These are phyloP conservation scores for Dalbergia oliveri DNA, from an alignment of 306 rosid species.

Conservation along the genomic window DNA sequence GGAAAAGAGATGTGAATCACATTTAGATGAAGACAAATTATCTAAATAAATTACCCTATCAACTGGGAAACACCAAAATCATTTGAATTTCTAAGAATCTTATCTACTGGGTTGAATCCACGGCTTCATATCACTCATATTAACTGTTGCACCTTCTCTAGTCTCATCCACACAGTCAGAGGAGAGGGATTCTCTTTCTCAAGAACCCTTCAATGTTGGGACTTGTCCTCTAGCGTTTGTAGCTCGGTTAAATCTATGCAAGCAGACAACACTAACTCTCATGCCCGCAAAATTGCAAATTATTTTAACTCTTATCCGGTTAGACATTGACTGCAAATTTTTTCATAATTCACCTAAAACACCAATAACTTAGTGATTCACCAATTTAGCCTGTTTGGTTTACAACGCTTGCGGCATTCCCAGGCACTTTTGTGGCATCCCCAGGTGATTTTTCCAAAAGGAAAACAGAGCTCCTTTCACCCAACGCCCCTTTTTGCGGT, in stretches of 20 bases:
- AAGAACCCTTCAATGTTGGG: background rate
- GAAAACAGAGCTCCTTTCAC: too few relatives aligned
- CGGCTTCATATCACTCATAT: background rate
- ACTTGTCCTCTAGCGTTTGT: background rate
- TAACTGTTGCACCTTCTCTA: background rate
- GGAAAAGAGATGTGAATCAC: background rate
- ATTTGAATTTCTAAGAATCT: slow-evolving; percentile 28
- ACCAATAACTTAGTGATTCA: background rate
- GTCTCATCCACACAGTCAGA: slow-evolving; percentile 19
- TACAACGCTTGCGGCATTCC: too few relatives aligned
- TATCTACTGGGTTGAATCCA: background rate
- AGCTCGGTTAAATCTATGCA: background rate
- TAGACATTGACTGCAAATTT: too few relatives aligned
- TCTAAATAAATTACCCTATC: background rate
- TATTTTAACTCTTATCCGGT: too few relatives aligned
- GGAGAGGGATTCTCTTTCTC: slow-evolving; percentile 7
- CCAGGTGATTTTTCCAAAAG: too few relatives aligned
- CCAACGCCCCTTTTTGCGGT: too few relatives aligned
- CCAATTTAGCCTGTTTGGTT: too few relatives aligned
- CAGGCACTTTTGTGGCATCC: too few relatives aligned
- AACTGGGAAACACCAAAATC: slow-evolving; percentile 11
- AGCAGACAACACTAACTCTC: too few relatives aligned
- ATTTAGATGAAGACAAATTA: background rate
- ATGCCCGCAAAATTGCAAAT: too few relatives aligned
- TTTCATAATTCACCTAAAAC: too few relatives aligned